Evolutionary conservation across 306 rosid species (phyloP), one percentile per base, ranked within the genome.

Genomic region (Crataegus laevigata): DNA sequence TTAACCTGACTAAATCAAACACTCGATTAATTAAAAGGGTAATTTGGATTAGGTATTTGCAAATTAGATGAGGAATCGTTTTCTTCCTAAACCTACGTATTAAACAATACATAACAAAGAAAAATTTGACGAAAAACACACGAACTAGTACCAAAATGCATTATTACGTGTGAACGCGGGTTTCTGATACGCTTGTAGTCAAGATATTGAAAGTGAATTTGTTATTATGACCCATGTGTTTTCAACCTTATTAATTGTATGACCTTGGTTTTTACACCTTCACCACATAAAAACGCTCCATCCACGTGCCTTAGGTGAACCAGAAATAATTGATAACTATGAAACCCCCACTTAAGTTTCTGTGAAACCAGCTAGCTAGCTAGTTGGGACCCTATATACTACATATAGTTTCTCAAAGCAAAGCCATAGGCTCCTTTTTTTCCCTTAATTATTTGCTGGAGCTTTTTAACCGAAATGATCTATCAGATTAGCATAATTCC

Each of bases 401-500:
- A 34, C 54, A 68, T 68, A 45, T 4, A 2, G 25, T 55, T 1
- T 42, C 6, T 68, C 38, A 50, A 50, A 17, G 24, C 14, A 3
- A 15, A 17, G 12, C 40, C 11, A 26, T 9, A 22, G 15, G 17
- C n/a, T 40, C 34, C 32, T 19, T 10, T 0, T 15, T 32, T 65
- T 18, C 1, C 1, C 25, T 32, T 10, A 52, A 36, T 64, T 15
- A 40, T 4, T 34, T 66, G 36, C 0, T 34, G 36, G 36, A 34
- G 8, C 2, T 6, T 34, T 34, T 34, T 34, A 34, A 34, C 8
- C 2, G 6, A 32, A 32, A 32, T 6, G 2, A 34, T 34, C 36
- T 0, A 1, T 34, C 8, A 34, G 0, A 34, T 34, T 34, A 8
- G 0, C 8, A 34, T 34, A 34, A 6, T 34, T 34, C 36, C 0